Conservation (phyloP, 768 basidiomycete species). For the Macrolepiota dolichaula region DNA sequence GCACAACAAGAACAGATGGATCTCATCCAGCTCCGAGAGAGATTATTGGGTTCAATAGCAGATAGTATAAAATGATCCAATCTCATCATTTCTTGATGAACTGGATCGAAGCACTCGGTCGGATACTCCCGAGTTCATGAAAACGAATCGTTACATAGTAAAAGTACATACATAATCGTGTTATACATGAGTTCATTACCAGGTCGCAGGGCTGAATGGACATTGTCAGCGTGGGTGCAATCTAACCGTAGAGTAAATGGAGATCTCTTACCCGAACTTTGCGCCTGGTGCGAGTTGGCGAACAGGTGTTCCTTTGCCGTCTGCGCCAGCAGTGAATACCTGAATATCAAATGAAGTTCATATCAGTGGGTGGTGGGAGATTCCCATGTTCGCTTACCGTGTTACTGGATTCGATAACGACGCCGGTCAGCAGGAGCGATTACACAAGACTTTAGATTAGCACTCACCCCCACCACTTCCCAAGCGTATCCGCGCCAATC, state of each 20-base stretch:
- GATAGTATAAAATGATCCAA: conserved; percentile 25
- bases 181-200: background rate
- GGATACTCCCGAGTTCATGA: background rate
- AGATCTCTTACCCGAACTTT: conserved; percentile 29
- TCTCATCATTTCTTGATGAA: background rate
- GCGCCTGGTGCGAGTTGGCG: conserved; percentile 23
- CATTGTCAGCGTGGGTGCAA: background rate
- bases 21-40: conserved; percentile 43
- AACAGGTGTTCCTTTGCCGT: conserved; percentile 24
- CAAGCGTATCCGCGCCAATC: conserved; percentile 28
- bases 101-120: background rate
- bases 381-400: conserved; percentile 36
- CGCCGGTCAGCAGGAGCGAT: background rate
- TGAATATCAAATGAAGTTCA: conserved; percentile 3
- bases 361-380: conserved; percentile 27
- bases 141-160: background rate
- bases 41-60: conserved; percentile 44
- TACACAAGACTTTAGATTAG: background rate
- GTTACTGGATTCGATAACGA: conserved; percentile 24
- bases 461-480: conserved; percentile 34
- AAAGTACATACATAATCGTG: background rate
- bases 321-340: conserved; percentile 24
- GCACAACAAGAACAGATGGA: conserved; percentile 42
- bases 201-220: background rate
- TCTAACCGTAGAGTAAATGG: background rate